Base-by-base conservation (phyloP, 1,284 basidiomycete species). In the Marasmius sp. region DNA sequence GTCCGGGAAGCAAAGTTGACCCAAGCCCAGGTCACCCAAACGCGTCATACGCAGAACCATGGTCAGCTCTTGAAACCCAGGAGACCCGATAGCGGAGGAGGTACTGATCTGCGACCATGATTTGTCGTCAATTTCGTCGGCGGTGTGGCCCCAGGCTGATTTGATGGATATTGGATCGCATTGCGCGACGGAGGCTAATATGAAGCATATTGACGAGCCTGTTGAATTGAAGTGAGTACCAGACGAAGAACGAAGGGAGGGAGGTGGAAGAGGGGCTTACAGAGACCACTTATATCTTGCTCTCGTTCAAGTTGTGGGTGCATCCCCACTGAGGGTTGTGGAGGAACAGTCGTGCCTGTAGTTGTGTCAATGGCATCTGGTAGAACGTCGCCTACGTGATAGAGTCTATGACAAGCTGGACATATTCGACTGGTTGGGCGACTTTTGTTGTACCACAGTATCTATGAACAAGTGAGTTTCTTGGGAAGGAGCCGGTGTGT, bases 371-470 rank as follows among this genome's bases (percentile, higher is more conserved):
- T 68, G 14, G 81, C 83, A 39, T 85, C 81, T 1, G 79, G 79
- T 0, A 91, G 76, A 0, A 77, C 68, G 60, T 93, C 91, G 0
- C 89, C 89, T 0, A 92, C 73, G 11, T 76, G 78, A 68, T 91
- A 93, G 27, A 92, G 72, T 16, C 91, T 77, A 69, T 86, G 83
- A 70, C 91, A 93, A 0, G 89, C 84, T 2, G 91, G 91, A 69
- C 91, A 93, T 61, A 93, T 81, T 36, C 91, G 84, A 59, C 85
- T 83, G 6, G 77, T 81, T 5, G 78, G 71, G 2, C 91, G 82
- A 70, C 87, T 90, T 74, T 91, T 91, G 77, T 93, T 93, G 69
- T 92, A 92, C 89, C 90, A 92, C 22, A 92, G 66, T n/a, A 91
- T 87, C 91, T 92, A 62, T 9, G 27, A 10, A 22, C 34, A 34